Percentiles rank a stretch among this genome's conserved stretches.
These are phyloP conservation scores for Colletotrichum higginsianum DNA, from an alignment of 2,329 filamentous ascomycete species.

Conservation along the genomic window DNA sequence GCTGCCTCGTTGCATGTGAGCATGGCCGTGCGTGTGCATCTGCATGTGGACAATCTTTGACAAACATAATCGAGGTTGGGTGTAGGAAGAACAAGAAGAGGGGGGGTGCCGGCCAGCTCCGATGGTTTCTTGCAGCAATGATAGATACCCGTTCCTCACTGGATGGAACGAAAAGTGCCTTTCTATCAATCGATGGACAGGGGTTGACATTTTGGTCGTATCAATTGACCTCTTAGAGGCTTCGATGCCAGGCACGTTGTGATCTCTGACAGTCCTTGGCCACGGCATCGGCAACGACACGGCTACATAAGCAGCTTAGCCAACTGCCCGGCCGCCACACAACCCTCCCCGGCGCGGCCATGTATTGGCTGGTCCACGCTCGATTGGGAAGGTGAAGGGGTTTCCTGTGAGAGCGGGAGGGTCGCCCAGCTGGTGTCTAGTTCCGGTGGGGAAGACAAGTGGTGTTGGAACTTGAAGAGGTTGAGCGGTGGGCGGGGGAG, in stretches of 20 bases:
- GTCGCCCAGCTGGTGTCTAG: slow-evolving; percentile 37
- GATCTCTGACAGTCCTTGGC: slow-evolving; percentile 2
- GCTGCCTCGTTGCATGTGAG: slow-evolving; percentile 31
- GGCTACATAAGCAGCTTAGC: neutral
- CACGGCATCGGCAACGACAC: slow-evolving; percentile 4
- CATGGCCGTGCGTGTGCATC: neutral
- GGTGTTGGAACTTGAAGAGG: neutral
- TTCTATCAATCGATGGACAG: slow-evolving; percentile 19
- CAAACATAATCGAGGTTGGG: neutral
- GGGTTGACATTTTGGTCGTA: slow-evolving; percentile 35
- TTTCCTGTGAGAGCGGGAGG: slow-evolving; percentile 27
- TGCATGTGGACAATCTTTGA: neutral
- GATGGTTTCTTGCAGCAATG: slow-evolving; percentile 13
- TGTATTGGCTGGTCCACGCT: slow-evolving; percentile 22
- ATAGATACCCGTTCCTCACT: slow-evolving; percentile 19
- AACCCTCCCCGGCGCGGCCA: neutral
- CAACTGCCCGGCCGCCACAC: neutral
- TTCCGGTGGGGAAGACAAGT: slow-evolving; percentile 21
- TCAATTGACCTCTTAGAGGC: slow-evolving; percentile 44
- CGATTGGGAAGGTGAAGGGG: slow-evolving; percentile 40
- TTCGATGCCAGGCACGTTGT: slow-evolving; percentile 44
- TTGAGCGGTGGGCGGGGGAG: neutral
- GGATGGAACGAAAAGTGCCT: slow-evolving; percentile 14
- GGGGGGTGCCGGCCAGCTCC: slow-evolving; percentile 33
- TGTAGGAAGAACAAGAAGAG: neutral